Conservation (phyloP, 495 filamentous ascomycete species). For the Xylaria castorea region DNA sequence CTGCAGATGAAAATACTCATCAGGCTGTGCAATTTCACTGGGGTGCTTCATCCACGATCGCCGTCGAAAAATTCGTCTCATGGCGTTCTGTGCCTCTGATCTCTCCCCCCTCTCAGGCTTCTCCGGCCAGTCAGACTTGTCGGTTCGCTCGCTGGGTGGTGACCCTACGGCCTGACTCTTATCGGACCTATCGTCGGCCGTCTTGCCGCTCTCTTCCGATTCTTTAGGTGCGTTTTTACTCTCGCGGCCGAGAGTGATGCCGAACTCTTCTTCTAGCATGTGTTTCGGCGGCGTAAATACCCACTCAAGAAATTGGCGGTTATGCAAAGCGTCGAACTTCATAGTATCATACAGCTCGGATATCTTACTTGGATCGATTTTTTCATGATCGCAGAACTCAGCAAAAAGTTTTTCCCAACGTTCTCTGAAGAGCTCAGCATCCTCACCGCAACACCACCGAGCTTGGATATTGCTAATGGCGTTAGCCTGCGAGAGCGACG, state of each 20-base stretch:
- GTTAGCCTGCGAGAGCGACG: conserved; percentile 62
- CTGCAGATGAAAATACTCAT: conserved; percentile 88
- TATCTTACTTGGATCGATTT: conserved; percentile 97
- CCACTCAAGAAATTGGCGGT: conserved; percentile 96
- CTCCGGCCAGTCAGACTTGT: conserved; percentile 39
- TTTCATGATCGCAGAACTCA: conserved; percentile 95
- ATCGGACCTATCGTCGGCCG: conserved; percentile 45
- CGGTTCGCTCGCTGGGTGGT: conserved; percentile 32
- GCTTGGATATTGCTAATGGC: conserved; percentile 75
- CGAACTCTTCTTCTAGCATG: conserved; percentile 69
- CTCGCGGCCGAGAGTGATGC: conserved; percentile 48
- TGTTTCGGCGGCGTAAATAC: conserved; percentile 84
- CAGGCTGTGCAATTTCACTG: conserved; percentile 52
- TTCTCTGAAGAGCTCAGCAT: conserved; percentile 92
- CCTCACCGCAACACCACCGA: conserved; percentile 96
- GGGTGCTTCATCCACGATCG: conserved; percentile 57
- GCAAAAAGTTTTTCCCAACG: conserved; percentile 98
- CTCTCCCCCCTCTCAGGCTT: conserved; percentile 33
- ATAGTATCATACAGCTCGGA: conserved; percentile 98
- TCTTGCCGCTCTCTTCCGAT: conserved; percentile 41
- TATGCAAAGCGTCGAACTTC: conserved; percentile 98
- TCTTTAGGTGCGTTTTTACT: conserved; percentile 43
- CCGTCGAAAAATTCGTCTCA: conserved; percentile 59
- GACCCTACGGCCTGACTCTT: conserved; percentile 37
- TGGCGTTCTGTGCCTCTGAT: conserved; percentile 46